A percentile compares a stretch with the other conserved stretches of the same genome.
Evolutionary conservation across 805 yeast genomes (phyloP).

Genomic region (Tetrapisispora phaffii): DNA sequence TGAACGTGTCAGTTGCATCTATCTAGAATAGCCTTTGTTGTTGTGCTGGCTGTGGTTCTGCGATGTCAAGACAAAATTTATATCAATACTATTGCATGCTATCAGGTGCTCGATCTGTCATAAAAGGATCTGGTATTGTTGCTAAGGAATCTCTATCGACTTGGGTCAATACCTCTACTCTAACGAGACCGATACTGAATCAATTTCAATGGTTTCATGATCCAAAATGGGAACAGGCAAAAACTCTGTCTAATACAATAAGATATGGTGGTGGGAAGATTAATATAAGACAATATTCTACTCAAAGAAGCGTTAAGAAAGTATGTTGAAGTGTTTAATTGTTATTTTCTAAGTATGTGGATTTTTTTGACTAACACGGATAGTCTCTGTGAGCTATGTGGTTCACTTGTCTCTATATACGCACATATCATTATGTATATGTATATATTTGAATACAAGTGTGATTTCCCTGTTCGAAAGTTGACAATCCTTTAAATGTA

Average conservation of each 20-base stretch:
- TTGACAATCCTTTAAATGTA: no score
- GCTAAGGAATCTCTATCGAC: slow-evolving; percentile 16
- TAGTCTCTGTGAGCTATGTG: not conserved
- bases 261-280: not conserved
- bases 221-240: slow-evolving; percentile 27
- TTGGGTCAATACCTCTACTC: slow-evolving; percentile 21
- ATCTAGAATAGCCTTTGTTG: no score
- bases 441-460: not conserved
- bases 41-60: no score
- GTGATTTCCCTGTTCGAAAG: not conserved
- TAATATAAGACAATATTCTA: slow-evolving; percentile 13
- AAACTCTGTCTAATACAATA: slow-evolving; percentile 11
- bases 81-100: slow-evolving; percentile 20
- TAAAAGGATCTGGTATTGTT: slow-evolving; percentile 14
- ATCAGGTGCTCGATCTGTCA: slow-evolving; percentile 14
- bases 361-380: not conserved
- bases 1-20: no score
- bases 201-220: slow-evolving; percentile 23
- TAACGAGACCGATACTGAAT: slow-evolving; percentile 18
- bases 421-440: not conserved
- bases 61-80: slow-evolving; percentile 18
- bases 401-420: not conserved
- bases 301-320: slow-evolving; percentile 3
- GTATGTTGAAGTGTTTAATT: slow-evolving; percentile 2
- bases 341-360: not conserved